Base-by-base conservation (phyloP, 805 yeast genomes). In the Schizosaccharomyces cryophilus region DNA sequence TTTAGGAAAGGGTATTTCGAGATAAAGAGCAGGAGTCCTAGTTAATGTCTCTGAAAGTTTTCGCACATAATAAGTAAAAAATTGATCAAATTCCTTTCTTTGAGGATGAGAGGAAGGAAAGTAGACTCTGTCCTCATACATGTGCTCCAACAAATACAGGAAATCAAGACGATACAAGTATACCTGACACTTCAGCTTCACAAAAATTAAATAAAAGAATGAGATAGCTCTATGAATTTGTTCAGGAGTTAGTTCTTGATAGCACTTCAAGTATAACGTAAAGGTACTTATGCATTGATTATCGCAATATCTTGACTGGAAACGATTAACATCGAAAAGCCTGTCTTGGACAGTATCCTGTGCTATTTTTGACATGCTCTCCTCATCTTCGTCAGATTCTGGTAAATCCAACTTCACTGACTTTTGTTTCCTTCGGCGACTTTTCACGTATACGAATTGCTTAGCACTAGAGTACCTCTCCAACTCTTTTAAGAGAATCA, bases 101-200 rank as follows among this genome's bases (percentile, higher is more conserved):
- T 81, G 73, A 17, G 71, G 59, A 21, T 70, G 71, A 0, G 71
- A 64, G 55, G 72, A 69, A 0, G 80, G 76, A 19, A 82, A 70
- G 5, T 82, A 80, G 40, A 73, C 73, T 31, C 76, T 67, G 19
- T 77, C 69, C 47, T 74, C 75, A 13, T 80, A 72, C 5, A 84
- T 72, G 31, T 77, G 74, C 66, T 80, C 77, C 0, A 85, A 68
- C 1, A 78, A 67, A 17, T 75, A 68, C 77, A 90, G 78, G 67
- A 93, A 80, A 68, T 89, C 96, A 42, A 93, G 68, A 60, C 95
- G 73, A 66, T 76, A 82, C 42, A 85, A 69, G 42, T 78, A 71
- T 0, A 81, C 73, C 54, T 81, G 80, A 60, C 75, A 77, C 62
- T 84, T 83, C 51, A 80, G 77, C 59, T 80, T 75, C 59, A 83